A percentile compares a stretch with the other conserved stretches of the same genome.
Conservation (phyloP, 2,329 filamentous ascomycete species). For the Helicocarpus griseus region DNA sequence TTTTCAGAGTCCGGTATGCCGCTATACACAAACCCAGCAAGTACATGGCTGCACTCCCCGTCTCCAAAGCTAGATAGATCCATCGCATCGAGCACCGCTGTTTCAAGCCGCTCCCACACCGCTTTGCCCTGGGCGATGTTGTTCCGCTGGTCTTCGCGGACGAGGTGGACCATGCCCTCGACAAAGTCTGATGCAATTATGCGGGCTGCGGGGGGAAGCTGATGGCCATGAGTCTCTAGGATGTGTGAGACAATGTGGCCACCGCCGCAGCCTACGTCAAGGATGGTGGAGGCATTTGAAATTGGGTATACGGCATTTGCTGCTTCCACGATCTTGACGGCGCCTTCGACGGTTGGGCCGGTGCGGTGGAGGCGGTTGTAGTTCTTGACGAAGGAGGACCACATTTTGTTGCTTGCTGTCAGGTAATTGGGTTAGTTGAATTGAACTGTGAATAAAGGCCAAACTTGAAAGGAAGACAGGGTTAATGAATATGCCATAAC, state of each 20-base stretch:
- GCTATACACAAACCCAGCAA: not conserved
- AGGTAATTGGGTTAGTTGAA: not conserved
- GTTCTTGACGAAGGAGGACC: not conserved
- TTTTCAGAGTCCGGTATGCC: not conserved
- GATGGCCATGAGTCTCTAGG: not conserved
- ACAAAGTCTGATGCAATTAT: constrained; percentile 1
- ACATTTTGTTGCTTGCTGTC: not conserved
- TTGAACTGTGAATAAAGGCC: too few species aligned
- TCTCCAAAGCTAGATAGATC: not conserved
- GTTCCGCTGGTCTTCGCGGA: not conserved
- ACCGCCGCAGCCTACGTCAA: not conserved
- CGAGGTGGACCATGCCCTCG: not conserved
- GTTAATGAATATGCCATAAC: too few species aligned
- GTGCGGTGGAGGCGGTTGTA: not conserved
- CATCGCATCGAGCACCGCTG: not conserved
- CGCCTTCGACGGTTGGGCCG: not conserved
- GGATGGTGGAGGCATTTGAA: not conserved
- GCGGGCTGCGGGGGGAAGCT: not conserved
- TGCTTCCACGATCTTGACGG: not conserved
- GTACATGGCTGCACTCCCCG: not conserved
- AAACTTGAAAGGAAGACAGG: too few species aligned
- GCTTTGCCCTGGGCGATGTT: not conserved
- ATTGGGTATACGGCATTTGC: not conserved
- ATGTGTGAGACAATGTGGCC: not conserved
- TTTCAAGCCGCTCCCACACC: not conserved